These are phyloP conservation scores for Scenedesmus sp. DNA, from an alignment of 163 green algal genomes.

Conservation along the genomic window DNA sequence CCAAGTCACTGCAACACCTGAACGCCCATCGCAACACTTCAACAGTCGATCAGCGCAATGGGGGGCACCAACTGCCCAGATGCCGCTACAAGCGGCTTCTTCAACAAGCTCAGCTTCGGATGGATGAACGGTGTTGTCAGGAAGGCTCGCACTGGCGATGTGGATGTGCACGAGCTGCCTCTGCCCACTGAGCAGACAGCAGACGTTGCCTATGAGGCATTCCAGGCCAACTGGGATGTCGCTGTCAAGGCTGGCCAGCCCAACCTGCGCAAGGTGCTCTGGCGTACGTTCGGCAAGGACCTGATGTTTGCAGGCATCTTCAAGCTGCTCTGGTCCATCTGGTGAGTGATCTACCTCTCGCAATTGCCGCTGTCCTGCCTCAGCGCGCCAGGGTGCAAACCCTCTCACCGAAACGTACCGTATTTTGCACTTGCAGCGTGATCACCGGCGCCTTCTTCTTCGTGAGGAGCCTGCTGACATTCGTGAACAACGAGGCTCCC, in stretches of 20 bases:
- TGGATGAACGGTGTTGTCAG: slow-evolving; percentile 35
- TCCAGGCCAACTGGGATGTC: slow-evolving; percentile 53
- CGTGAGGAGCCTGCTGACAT: slow-evolving; percentile 55
- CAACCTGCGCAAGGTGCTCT: slow-evolving; percentile 44
- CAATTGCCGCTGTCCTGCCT: too few species aligned
- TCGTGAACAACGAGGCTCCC: slow-evolving; percentile 44
- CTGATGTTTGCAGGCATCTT: slow-evolving; percentile 59
- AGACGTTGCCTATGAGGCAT: slow-evolving; percentile 45
- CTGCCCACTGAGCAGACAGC: slow-evolving; percentile 50
- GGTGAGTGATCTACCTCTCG: background rate
- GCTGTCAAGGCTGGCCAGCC: slow-evolving; percentile 24
- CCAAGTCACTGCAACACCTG: background rate
- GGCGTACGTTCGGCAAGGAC: slow-evolving; percentile 52
- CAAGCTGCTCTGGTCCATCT: slow-evolving; percentile 67
- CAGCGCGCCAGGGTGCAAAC: background rate
- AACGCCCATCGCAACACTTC: background rate
- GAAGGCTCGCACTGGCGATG: slow-evolving; percentile 27
- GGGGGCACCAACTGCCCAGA: slow-evolving; percentile 21
- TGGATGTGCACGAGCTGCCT: slow-evolving; percentile 52
- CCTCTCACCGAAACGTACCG: background rate
- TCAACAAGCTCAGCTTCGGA: slow-evolving; percentile 36
- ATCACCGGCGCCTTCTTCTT: slow-evolving; percentile 69
- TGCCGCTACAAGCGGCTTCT: slow-evolving; percentile 11
- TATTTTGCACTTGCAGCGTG: slow-evolving; percentile 15
- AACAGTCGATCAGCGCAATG: background rate